phyloP scores from a whole-genome alignment of 2,329 filamentous ascomycete genomes.

The Beauveria rudraprayagi region DNA sequence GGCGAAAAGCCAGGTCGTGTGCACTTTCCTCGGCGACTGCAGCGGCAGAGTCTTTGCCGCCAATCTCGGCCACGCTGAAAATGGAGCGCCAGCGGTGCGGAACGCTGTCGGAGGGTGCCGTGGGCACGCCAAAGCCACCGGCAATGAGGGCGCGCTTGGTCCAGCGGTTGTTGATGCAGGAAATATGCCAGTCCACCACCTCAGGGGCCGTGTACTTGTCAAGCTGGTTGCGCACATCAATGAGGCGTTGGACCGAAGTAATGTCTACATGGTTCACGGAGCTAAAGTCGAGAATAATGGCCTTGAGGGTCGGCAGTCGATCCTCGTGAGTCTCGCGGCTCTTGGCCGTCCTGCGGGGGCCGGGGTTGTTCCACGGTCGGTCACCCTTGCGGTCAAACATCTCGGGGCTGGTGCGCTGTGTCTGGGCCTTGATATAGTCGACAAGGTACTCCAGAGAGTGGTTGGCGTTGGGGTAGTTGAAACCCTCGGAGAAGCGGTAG shows the following conservation, averaged over 20 bases:
- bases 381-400: conserved; percentile 62
- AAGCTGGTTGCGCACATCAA: conserved; percentile 90
- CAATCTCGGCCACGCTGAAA: conserved; percentile 84
- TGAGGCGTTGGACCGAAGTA: conserved; percentile 84
- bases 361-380: conserved; percentile 91
- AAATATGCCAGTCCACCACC: conserved; percentile 88
- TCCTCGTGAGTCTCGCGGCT: conserved; percentile 22
- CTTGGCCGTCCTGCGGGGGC: conserved; percentile 46
- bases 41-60: conserved; percentile 62
- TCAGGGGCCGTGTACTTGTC: conserved; percentile 76
- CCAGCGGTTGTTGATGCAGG: conserved; percentile 90
- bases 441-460: conserved; percentile 43
- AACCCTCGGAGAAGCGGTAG: conserved; percentile 46
- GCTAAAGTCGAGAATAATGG: conserved; percentile 90
- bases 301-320: conserved; percentile 64
- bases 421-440: conserved; percentile 57
- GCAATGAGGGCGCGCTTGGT: conserved; percentile 82
- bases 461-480: conserved; percentile 49
- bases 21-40: conserved; percentile 56
- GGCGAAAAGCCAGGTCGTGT: conserved; percentile 35
- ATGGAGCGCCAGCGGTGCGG: conserved; percentile 83
- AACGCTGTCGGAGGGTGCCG: conserved; percentile 32
- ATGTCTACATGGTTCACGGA: conserved; percentile 91
- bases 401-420: conserved; percentile 66
- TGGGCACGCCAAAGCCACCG: conserved; percentile 82